Percentiles rank a stretch among this genome's conserved stretches.
phyloP scores from a whole-genome alignment of 2,329 filamentous ascomycete species.

The Emergomyces africanus region DNA sequence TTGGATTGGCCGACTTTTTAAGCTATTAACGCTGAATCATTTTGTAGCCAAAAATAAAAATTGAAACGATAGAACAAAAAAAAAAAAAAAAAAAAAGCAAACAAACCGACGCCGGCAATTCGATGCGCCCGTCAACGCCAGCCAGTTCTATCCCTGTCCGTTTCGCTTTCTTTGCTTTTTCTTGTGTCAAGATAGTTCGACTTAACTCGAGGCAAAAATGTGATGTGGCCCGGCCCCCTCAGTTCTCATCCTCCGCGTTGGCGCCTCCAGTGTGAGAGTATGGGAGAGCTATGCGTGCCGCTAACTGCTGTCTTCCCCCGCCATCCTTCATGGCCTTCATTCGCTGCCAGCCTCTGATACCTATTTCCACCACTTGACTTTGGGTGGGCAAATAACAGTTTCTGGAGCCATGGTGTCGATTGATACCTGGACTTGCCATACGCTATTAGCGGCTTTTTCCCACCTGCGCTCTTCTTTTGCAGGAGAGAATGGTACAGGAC shows the following conservation, averaged over 20 bases:
- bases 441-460: neutral
- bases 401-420: neutral
- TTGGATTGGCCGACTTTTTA: neutral
- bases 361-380: neutral
- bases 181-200: neutral
- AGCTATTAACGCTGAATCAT: neutral
- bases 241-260: neutral
- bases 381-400: neutral
- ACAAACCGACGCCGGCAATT: neutral
- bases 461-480: neutral
- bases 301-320: neutral
- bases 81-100: constrained; percentile 2
- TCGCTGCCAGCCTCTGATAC: neutral
- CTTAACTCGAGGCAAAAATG: neutral
- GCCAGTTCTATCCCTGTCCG: neutral
- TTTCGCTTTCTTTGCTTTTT: constrained; percentile 2
- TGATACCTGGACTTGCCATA: neutral
- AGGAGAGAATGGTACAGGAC: neutral
- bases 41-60: constrained; percentile 2
- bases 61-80: neutral
- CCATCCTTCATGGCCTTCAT: neutral
- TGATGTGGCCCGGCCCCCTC: neutral
- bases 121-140: neutral
- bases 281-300: constrained; percentile 2
- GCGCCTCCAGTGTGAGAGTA: neutral